phyloP scores from a whole-genome alignment of 805 yeast species.

The Ogataea minuta region DNA sequence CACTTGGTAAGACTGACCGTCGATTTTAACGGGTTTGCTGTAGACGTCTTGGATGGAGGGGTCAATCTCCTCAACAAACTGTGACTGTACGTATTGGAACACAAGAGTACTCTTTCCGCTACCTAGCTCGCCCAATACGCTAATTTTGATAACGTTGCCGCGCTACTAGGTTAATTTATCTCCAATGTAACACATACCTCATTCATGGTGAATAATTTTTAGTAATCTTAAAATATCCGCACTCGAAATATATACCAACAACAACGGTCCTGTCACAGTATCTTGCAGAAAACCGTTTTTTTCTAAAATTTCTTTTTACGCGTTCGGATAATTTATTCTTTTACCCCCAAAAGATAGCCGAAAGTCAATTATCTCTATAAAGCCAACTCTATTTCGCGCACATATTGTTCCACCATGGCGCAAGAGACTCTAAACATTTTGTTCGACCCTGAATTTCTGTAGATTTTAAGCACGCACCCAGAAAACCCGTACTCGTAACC shows the following conservation, averaged over 20 bases:
- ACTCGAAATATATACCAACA: neutral
- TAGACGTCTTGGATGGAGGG: conserved; percentile 32
- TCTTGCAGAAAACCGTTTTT: conserved; percentile 12
- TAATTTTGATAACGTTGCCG: conserved; percentile 22
- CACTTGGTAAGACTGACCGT: conserved; percentile 38
- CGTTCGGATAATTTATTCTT: neutral
- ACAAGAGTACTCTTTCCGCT: conserved; percentile 34
- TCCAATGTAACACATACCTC: conserved; percentile 6
- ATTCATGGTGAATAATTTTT: conserved; percentile 4
- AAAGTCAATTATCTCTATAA: neutral
- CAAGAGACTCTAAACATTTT: conserved; percentile 24
- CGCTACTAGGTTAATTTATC: conserved; percentile 7
- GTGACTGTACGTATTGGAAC: conserved; percentile 23
- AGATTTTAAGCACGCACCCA: conserved; percentile 31
- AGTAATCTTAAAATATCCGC: neutral
- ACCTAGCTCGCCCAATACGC: conserved; percentile 32
- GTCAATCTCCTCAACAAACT: conserved; percentile 24
- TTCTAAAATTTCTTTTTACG: conserved; percentile 2
- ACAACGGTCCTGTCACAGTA: conserved; percentile 1
- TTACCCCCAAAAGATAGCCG: neutral
- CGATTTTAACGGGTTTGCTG: conserved; percentile 27
- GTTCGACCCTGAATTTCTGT: conserved; percentile 22
- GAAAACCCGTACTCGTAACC: conserved; percentile 34
- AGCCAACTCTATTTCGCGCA: conserved; percentile 11
- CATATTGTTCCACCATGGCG: conserved; percentile 15